Percentiles rank a stretch among this genome's conserved stretches.
Evolutionary conservation across 192 early-diverging fungal species (phyloP).

Genomic region (Entophlyctis luteolus): DNA sequence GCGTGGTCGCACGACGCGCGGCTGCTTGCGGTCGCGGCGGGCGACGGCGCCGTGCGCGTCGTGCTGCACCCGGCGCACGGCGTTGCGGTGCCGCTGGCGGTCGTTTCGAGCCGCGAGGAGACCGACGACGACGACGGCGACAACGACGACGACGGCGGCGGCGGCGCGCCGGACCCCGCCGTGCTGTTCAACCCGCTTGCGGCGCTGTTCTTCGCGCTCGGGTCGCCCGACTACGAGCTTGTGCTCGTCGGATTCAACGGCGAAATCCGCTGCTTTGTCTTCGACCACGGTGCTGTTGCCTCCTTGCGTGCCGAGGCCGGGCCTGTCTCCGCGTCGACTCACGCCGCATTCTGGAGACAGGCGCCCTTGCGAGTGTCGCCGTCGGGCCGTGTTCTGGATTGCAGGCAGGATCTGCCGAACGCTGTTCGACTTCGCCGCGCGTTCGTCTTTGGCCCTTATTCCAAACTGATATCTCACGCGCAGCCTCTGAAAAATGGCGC

Average conservation of each 20-base stretch:
- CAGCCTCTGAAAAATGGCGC: background rate
- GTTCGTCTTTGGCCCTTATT: background rate
- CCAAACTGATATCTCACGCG: background rate
- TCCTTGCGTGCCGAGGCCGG: background rate
- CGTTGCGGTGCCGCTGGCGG: background rate
- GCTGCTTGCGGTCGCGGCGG: conserved; percentile 27
- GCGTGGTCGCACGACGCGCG: conserved; percentile 29
- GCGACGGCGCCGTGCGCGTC: conserved; percentile 25
- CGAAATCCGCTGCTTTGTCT: background rate
- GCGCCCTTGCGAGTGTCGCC: background rate
- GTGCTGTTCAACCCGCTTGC: background rate
- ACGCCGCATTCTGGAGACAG: background rate
- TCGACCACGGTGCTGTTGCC: background rate
- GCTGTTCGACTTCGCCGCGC: background rate
- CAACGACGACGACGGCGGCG: background rate
- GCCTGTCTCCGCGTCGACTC: background rate
- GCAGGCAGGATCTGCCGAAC: background rate
- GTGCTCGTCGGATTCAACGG: background rate
- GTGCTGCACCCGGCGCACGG: background rate
- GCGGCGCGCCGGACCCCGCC: background rate
- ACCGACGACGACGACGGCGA: background rate
- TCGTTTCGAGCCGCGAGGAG: background rate
- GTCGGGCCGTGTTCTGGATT: background rate
- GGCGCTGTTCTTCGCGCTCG: background rate
- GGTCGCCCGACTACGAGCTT: background rate